Evolutionary conservation across 305 asterid genomes (phyloP).

Genomic region (Fraxinus albicans): DNA sequence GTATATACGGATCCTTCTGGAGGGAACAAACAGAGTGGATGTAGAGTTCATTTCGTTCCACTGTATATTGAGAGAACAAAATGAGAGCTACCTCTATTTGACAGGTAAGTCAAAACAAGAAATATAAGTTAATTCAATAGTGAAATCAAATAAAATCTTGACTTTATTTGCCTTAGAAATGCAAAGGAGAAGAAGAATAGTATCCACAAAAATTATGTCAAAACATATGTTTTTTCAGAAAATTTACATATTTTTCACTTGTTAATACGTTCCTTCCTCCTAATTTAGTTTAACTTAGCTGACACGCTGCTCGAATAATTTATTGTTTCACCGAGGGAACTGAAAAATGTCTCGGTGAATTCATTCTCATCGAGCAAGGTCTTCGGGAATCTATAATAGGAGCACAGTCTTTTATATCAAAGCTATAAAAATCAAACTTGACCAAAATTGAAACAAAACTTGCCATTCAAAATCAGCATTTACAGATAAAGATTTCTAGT

Average conservation of each 20-base stretch:
- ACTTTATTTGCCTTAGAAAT: not conserved
- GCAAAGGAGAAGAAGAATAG: not conserved
- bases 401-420: not conserved
- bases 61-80: conserved; percentile 24
- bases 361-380: not conserved
- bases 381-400: not conserved
- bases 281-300: not conserved
- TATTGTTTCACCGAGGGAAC: not conserved
- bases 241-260: not conserved
- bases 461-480: not conserved
- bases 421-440: not conserved
- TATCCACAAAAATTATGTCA: not conserved
- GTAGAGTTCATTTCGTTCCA: conserved; percentile 59
- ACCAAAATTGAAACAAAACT: not conserved
- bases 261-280: not conserved
- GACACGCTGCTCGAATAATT: not conserved
- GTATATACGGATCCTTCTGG: conserved; percentile 70
- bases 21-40: conserved; percentile 63
- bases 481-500: not conserved
- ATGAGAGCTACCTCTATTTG: conserved; percentile 14
- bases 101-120: not conserved
- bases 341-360: not conserved
- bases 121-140: not conserved
- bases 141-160: not conserved
- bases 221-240: not conserved